A percentile compares a stretch with the other conserved stretches of the same genome.
Conservation (phyloP, 331 rosid genomes). For the Rhamnella rubrinervis region DNA sequence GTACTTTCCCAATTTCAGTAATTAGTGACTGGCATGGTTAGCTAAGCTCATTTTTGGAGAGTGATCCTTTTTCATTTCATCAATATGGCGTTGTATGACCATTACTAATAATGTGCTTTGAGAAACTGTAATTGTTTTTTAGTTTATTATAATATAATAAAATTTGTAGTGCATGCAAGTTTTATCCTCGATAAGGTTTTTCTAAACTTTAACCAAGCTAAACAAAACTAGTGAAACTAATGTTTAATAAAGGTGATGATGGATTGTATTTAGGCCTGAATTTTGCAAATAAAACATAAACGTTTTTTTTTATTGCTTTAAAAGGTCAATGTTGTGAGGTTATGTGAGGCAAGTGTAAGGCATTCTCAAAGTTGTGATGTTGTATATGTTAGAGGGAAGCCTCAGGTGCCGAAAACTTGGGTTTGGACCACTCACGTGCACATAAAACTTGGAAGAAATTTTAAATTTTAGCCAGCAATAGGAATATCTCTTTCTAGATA, state of each 20-base stretch:
- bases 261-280: background rate
- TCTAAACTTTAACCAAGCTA: too few relatives aligned
- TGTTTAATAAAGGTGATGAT: background rate
- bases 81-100: background rate
- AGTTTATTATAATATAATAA: background rate
- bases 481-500: too few relatives aligned
- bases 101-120: background rate
- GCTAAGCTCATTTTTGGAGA: background rate
- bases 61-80: background rate
- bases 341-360: background rate
- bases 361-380: background rate
- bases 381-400: background rate
- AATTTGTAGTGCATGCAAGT: constrained; percentile 4
- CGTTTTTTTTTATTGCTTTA: background rate
- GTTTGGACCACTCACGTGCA: background rate
- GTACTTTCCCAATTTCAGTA: background rate
- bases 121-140: background rate
- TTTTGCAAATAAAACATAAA: background rate
- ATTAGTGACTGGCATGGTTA: background rate
- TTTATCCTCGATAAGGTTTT: background rate
- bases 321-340: background rate
- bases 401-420: background rate
- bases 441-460: too few relatives aligned
- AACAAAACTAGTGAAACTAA: background rate
- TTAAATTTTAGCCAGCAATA: too few relatives aligned